These are phyloP conservation scores for Calocybe gangraenosa DNA, from an alignment of 768 basidiomycete genomes.

Conservation along the genomic window DNA sequence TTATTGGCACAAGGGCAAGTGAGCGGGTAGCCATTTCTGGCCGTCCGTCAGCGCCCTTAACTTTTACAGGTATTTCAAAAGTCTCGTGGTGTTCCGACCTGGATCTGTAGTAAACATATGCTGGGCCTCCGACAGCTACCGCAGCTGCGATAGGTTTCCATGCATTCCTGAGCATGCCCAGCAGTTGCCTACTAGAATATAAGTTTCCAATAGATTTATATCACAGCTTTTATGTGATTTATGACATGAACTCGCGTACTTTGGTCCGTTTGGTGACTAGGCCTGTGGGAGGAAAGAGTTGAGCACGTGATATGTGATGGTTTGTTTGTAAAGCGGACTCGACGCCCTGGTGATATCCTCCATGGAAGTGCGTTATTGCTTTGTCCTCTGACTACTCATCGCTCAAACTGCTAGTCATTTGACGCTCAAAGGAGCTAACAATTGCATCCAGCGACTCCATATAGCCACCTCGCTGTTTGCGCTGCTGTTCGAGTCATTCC, in stretches of 20 bases:
- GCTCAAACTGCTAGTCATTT: too few relatives aligned
- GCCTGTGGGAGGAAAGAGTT: too few relatives aligned
- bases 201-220: too few relatives aligned
- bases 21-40: slow-evolving; percentile 47
- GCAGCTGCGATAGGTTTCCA: slow-evolving; percentile 68
- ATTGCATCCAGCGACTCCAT: background rate
- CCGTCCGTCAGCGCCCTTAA: slow-evolving; percentile 57
- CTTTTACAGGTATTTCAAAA: slow-evolving; percentile 57
- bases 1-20: slow-evolving; percentile 53
- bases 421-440: too few relatives aligned
- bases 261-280: too few relatives aligned
- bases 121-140: slow-evolving; percentile 51
- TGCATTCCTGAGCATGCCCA: slow-evolving; percentile 54
- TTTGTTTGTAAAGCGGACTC: too few relatives aligned
- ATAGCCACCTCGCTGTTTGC: background rate
- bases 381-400: too few relatives aligned
- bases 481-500: slow-evolving; percentile 11
- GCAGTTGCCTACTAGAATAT: background rate
- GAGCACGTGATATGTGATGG: too few relatives aligned
- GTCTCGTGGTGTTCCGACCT: slow-evolving; percentile 37
- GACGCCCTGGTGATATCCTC: too few relatives aligned
- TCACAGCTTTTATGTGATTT: too few relatives aligned
- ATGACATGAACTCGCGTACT: too few relatives aligned
- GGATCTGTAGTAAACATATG: slow-evolving; percentile 54
- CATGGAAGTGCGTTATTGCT: too few relatives aligned